Evolutionary conservation across 78 protist species (phyloP).

Genomic region (Dictyostelium firmibasis): DNA sequence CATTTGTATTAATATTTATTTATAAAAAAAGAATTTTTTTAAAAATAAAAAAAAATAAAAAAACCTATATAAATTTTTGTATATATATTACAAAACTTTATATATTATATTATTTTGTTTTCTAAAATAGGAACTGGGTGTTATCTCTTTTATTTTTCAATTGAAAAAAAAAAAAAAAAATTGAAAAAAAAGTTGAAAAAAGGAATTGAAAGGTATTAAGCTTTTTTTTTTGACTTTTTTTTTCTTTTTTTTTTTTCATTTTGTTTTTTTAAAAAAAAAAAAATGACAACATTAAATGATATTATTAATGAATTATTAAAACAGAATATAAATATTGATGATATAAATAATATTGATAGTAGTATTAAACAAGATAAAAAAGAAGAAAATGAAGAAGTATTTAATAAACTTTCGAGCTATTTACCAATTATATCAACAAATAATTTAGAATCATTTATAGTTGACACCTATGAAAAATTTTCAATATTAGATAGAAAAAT

Average conservation of each 20-base stretch:
- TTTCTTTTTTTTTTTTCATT: background rate
- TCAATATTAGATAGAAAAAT: background rate
- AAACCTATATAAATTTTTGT: too few relatives aligned
- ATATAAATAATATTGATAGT: background rate
- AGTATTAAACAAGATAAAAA: background rate
- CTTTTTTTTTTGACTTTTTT: too few relatives aligned
- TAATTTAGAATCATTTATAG: constrained; percentile 12
- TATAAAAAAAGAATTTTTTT: background rate
- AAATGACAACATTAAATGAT: constrained; percentile 24
- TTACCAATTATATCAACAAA: constrained; percentile 18
- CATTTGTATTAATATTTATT: background rate
- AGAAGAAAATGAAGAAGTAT: background rate
- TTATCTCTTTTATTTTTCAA: too few relatives aligned
- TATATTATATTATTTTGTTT: too few relatives aligned
- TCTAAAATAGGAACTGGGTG: too few relatives aligned
- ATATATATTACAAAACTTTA: too few relatives aligned
- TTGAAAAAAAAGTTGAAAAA: too few relatives aligned
- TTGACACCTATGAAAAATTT: background rate
- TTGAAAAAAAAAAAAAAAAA: too few relatives aligned
- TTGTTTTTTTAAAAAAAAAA: background rate
- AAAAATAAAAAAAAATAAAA: background rate
- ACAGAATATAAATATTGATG: background rate
- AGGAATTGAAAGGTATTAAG: too few relatives aligned
- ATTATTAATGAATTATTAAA: constrained; percentile 28
- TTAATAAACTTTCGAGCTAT: constrained; percentile 36